phyloP scores from a whole-genome alignment of 129 eudicot species.

The Tanacetum coccineum region DNA sequence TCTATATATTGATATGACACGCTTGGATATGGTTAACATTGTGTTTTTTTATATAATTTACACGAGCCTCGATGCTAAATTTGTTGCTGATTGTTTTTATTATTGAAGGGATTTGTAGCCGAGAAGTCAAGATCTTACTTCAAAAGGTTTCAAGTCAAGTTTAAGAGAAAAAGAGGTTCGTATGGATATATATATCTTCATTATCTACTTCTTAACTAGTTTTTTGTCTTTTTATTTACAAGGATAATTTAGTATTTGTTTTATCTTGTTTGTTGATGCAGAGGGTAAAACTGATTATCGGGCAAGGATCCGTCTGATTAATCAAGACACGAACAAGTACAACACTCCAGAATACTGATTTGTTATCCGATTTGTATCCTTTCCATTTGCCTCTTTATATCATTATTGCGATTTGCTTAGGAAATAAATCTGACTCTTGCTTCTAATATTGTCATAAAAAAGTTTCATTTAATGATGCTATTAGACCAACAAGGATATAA shows the following conservation, averaged over 20 bases:
- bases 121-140: constrained; percentile 52
- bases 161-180: constrained; percentile 55
- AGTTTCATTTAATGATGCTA: neutral
- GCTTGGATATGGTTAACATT: no score
- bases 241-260: neutral
- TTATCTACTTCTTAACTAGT: neutral
- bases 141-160: constrained; percentile 61
- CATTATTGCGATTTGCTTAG: no score
- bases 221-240: neutral
- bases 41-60: neutral
- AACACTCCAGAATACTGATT: constrained; percentile 54
- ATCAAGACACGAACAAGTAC: constrained; percentile 65
- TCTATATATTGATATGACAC: no score
- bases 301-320: constrained; percentile 56
- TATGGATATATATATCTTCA: constrained; percentile 10
- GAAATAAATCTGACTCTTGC: neutral
- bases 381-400: neutral
- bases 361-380: constrained; percentile 64
- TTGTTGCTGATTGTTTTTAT: neutral
- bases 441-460: neutral
- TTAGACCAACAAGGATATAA: neutral
- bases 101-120: constrained; percentile 38
- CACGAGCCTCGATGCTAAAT: neutral
- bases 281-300: constrained; percentile 67
- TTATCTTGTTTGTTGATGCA: constrained; percentile 18